Evolutionary conservation across 164 flowering plant species (phyloP), one percentile per base, ranked within the genome.

Genomic region (Vitis rupestris): DNA sequence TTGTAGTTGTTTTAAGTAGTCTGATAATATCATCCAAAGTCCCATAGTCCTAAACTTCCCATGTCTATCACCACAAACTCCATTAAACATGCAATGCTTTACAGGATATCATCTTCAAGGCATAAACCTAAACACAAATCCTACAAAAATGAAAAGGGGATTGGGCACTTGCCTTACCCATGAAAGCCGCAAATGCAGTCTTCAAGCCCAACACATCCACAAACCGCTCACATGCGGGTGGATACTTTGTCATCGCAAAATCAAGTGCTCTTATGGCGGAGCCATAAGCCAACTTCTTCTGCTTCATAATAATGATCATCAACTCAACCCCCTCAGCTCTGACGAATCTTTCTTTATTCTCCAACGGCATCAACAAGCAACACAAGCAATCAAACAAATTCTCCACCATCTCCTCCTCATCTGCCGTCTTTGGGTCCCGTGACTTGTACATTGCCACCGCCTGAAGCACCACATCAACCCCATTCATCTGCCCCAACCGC

Each of bases 231-330:
- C 97, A 91, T 11, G 98, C 97, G 10, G 97, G 92, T 0, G 97
- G 93, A 60, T 86, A 96, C 75, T 90, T 96, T 1, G 99, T 93
- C 97, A 96, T 89, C 3, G 99, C 92, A 77, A 96, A 96, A 76
- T 96, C 97, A 61, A 96, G 86, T 13, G 91, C 98, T 76, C 97
- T 81, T 9, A 93, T 87, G 0, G 99, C 99, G 1, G 99, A 95
- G 15, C 90, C 95, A 82, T 95, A 96, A 51, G 97, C 97, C 51
- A 72, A 81, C 66, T 93, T 96, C 90, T 96, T 96, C 85, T 96
- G 98, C 87, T 96, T 96, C 90, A 93, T 96, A 13, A 96, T 93
- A 78, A 96, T 96, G 48, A 96, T 90, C 99, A 96, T 96, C 87
- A 96, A 72, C 80, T 96, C 99, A 29, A 96, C 98, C 44, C 98